These are phyloP conservation scores for Lentinula sp. DNA, from an alignment of 768 basidiomycete species.

Conservation along the genomic window DNA sequence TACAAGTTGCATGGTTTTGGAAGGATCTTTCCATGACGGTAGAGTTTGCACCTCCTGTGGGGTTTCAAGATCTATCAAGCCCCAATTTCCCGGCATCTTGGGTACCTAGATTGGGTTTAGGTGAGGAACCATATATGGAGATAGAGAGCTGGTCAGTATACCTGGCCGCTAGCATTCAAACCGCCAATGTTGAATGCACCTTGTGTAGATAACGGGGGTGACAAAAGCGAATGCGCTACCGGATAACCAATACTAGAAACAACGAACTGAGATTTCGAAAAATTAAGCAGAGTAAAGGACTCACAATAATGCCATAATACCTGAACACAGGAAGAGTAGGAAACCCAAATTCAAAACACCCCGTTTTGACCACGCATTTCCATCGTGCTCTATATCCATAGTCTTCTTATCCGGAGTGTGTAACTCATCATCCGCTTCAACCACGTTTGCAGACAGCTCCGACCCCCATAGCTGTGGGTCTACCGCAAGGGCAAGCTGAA, in stretches of 20 bases:
- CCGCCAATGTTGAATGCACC: slow-evolving; percentile 44
- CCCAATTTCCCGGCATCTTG: slow-evolving; percentile 49
- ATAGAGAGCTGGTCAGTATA: background rate
- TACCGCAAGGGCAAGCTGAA: slow-evolving; percentile 43
- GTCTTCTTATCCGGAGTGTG: slow-evolving; percentile 15
- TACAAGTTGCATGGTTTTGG: slow-evolving; percentile 43
- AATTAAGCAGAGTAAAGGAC: slow-evolving; percentile 36
- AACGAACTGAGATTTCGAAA: background rate
- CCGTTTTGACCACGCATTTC: slow-evolving; percentile 45
- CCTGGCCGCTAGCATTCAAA: slow-evolving; percentile 45
- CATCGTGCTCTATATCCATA: slow-evolving; percentile 36
- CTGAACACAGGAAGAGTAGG: slow-evolving; percentile 34
- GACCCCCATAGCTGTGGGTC: slow-evolving; percentile 56
- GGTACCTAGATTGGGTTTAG: slow-evolving; percentile 41
- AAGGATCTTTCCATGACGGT: slow-evolving; percentile 5
- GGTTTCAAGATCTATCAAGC: slow-evolving; percentile 74
- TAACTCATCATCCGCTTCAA: slow-evolving; percentile 37
- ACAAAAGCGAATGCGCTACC: slow-evolving; percentile 24
- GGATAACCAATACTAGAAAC: slow-evolving; percentile 31
- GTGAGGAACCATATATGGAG: background rate
- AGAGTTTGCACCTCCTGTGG: slow-evolving; percentile 46
- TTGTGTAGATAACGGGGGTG: slow-evolving; percentile 19
- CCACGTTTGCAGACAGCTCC: slow-evolving; percentile 33
- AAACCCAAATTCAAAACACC: slow-evolving; percentile 66
- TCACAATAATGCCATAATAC: slow-evolving; percentile 32